These are phyloP conservation scores for Meyerozyma guilliermondii DNA, from an alignment of 1,139 yeast genomes.

Conservation along the genomic window DNA sequence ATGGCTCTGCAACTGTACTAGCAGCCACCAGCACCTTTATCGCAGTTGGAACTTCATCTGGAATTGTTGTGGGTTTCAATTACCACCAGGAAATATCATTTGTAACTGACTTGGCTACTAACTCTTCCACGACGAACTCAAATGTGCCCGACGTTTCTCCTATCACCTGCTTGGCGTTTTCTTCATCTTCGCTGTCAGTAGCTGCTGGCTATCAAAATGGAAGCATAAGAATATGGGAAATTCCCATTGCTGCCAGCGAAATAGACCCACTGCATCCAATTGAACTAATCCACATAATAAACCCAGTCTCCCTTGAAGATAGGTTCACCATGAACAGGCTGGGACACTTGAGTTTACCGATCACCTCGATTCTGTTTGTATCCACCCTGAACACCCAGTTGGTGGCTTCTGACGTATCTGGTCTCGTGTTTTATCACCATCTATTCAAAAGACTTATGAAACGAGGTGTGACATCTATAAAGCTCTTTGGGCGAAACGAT, in stretches of 20 bases:
- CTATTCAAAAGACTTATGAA: slow-evolving; percentile 54
- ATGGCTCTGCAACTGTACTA: slow-evolving; percentile 49
- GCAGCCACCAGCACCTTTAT: slow-evolving; percentile 46
- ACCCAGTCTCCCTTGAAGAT: slow-evolving; percentile 24
- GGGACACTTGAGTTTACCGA: slow-evolving; percentile 52
- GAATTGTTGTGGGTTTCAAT: slow-evolving; percentile 56
- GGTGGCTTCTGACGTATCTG: slow-evolving; percentile 55
- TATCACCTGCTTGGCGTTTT: slow-evolving; percentile 30
- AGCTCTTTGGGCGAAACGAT: slow-evolving; percentile 49
- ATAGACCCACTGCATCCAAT: slow-evolving; percentile 12
- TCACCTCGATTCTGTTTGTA: slow-evolving; percentile 49
- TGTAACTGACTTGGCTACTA: slow-evolving; percentile 9
- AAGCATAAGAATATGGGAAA: slow-evolving; percentile 25
- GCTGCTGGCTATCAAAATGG: slow-evolving; percentile 35
- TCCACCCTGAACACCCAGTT: slow-evolving; percentile 55
- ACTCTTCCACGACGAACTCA: slow-evolving; percentile 12
- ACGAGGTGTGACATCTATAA: slow-evolving; percentile 41
- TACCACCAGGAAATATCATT: slow-evolving; percentile 51
- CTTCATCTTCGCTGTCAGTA: slow-evolving; percentile 28
- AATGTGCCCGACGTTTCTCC: slow-evolving; percentile 26
- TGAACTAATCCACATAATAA: slow-evolving; percentile 15
- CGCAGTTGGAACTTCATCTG: slow-evolving; percentile 59
- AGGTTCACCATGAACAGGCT: slow-evolving; percentile 26
- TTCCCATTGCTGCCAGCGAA: slow-evolving; percentile 9
- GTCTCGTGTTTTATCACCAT: slow-evolving; percentile 56